A percentile compares a stretch with the other conserved stretches of the same genome.
phyloP scores from a whole-genome alignment of 768 basidiomycete genomes.

The Lactarius deliciosus region DNA sequence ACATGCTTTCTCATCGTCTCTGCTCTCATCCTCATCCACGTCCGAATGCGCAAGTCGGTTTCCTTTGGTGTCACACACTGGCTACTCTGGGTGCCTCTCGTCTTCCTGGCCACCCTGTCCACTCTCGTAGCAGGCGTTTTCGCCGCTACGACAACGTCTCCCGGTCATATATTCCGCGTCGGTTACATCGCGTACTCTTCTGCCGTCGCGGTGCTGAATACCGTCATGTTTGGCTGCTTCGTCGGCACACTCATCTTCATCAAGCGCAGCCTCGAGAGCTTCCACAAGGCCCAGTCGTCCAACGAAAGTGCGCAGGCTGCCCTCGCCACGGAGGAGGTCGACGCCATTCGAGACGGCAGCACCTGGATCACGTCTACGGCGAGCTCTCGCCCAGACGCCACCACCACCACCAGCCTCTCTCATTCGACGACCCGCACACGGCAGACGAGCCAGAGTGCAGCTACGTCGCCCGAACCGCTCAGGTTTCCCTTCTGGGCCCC shows the following conservation, averaged over 20 bases:
- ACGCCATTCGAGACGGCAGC: slow-evolving; percentile 68
- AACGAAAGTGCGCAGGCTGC: slow-evolving; percentile 55
- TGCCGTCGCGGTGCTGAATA: slow-evolving; percentile 51
- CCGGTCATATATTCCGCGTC: slow-evolving; percentile 48
- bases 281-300: slow-evolving; percentile 54
- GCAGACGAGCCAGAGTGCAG: slow-evolving; percentile 38
- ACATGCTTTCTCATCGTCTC: slow-evolving; percentile 64
- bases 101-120: slow-evolving; percentile 54
- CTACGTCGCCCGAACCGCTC: slow-evolving; percentile 34
- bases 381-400: slow-evolving; percentile 48
- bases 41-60: slow-evolving; percentile 67
- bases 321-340: slow-evolving; percentile 70
- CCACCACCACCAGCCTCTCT: slow-evolving; percentile 52
- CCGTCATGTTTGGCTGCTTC: slow-evolving; percentile 55
- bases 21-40: slow-evolving; percentile 61
- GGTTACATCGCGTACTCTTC: slow-evolving; percentile 61
- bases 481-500: slow-evolving; percentile 61
- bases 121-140: slow-evolving; percentile 57
- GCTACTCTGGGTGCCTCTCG: slow-evolving; percentile 69
- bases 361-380: slow-evolving; percentile 80
- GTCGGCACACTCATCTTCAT: slow-evolving; percentile 63
- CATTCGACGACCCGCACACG: slow-evolving; percentile 66
- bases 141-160: slow-evolving; percentile 47
- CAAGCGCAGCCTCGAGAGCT: slow-evolving; percentile 59
- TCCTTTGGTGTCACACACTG: slow-evolving; percentile 70